Conservation (phyloP, 225 moss, liverwort and hornwort genomes). For the Polytrichum formosum region DNA sequence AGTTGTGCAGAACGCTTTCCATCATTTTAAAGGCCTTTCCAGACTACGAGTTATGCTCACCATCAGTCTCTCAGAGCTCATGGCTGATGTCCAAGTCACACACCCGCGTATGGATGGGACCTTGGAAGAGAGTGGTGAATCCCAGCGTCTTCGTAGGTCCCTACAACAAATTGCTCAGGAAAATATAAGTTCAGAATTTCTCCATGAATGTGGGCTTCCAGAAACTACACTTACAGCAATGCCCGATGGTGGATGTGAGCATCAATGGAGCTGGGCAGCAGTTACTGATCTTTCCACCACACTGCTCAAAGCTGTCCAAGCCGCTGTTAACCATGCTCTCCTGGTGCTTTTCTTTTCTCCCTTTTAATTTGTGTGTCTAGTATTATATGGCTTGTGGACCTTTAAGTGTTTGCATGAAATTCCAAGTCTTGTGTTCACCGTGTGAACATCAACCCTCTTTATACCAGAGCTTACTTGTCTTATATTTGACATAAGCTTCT, state of each 20-base stretch:
- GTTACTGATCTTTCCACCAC: constrained; percentile 77
- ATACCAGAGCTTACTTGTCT: too few species aligned
- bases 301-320: constrained; percentile 90
- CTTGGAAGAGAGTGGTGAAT: constrained; percentile 95
- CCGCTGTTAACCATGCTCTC: constrained; percentile 94
- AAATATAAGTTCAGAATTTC: constrained; percentile 62
- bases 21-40: constrained; percentile 80
- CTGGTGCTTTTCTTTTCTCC: constrained; percentile 49
- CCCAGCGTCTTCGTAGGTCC: constrained; percentile 85
- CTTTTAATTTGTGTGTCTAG: too few species aligned
- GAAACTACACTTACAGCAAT: constrained; percentile 68
- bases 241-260: constrained; percentile 64
- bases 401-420: too few species aligned
- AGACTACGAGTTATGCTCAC: constrained; percentile 94
- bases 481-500: too few species aligned
- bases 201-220: constrained; percentile 84
- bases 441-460: too few species aligned
- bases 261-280: constrained; percentile 83
- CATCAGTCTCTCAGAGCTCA: constrained; percentile 94
- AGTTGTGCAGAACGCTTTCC: constrained; percentile 82
- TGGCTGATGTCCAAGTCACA: constrained; percentile 99
- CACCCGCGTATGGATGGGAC: constrained; percentile 85
- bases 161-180: constrained; percentile 81
- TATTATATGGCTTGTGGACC: too few species aligned
- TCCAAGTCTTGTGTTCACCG: too few species aligned